Evolutionary conservation across 176 grass and related monocot species (phyloP).

Genomic region (Saccharum officinarum): DNA sequence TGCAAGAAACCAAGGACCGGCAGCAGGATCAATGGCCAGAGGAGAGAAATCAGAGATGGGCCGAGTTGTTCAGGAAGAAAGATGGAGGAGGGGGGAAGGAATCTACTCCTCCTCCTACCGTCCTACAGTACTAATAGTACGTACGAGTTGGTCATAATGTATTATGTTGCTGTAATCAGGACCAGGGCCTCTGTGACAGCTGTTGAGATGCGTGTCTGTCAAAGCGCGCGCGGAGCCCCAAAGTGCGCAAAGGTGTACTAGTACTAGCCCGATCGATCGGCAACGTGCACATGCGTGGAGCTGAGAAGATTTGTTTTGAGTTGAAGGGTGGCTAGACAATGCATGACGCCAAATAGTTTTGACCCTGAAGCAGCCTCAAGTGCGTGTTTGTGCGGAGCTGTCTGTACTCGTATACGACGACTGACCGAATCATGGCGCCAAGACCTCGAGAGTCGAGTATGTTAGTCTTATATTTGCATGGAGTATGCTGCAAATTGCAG

Average conservation of each 20-base stretch:
- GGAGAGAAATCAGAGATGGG: not conserved
- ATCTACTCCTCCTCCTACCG: not conserved
- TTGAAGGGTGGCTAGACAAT: not conserved
- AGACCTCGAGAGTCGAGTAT: conserved; percentile 6
- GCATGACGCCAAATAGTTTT: conserved; percentile 21
- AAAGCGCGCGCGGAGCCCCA: not conserved
- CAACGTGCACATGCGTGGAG: conserved; percentile 18
- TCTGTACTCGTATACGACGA: not conserved
- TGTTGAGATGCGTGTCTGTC: conserved; percentile 9
- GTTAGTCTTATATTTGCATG: not conserved
- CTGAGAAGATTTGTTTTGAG: not conserved
- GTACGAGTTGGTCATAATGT: conserved; percentile 32
- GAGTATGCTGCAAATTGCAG: not conserved
- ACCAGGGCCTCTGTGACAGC: not conserved
- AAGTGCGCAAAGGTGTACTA: not conserved
- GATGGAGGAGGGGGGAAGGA: not conserved
- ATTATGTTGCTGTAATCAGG: not conserved
- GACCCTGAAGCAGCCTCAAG: not conserved
- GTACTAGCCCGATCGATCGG: not conserved
- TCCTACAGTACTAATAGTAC: not conserved
- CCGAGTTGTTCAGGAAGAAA: not conserved
- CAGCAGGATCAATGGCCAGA: conserved; percentile 14
- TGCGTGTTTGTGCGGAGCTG: not conserved
- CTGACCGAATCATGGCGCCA: conserved; percentile 25
- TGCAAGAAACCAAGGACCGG: not conserved